These are phyloP conservation scores for Penicillium argentinense DNA, from an alignment of 495 filamentous ascomycete genomes.

Conservation along the genomic window DNA sequence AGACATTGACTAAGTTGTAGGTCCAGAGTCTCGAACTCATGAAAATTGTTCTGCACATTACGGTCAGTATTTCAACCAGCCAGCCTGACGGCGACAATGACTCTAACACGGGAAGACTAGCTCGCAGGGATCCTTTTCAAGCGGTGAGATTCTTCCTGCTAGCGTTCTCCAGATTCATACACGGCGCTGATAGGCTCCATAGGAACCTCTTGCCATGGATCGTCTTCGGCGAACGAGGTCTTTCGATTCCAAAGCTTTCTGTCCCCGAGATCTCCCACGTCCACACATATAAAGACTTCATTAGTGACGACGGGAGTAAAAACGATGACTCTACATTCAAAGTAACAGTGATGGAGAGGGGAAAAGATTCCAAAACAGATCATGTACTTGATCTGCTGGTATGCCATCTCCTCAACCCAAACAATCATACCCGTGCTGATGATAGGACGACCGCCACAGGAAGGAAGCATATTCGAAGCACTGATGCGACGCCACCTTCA, in stretches of 20 bases:
- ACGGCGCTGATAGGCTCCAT: background rate
- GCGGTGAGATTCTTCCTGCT: slow-evolving; percentile 21
- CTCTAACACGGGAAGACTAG: slow-evolving; percentile 10
- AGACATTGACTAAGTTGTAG: slow-evolving; percentile 13
- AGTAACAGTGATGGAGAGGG: slow-evolving; percentile 8
- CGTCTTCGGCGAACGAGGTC: slow-evolving; percentile 31
- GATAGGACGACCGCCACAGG: background rate
- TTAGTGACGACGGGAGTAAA: slow-evolving; percentile 7
- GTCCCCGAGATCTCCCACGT: slow-evolving; percentile 13
- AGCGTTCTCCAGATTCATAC: background rate
- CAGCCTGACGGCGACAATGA: background rate
- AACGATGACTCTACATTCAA: background rate
- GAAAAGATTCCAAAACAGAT: background rate
- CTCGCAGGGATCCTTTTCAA: slow-evolving; percentile 33
- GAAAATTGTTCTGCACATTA: slow-evolving; percentile 47
- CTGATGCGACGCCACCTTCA: background rate
- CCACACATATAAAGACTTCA: slow-evolving; percentile 26
- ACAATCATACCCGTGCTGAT: background rate
- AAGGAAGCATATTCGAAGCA: slow-evolving; percentile 1
- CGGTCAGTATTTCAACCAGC: slow-evolving; percentile 21
- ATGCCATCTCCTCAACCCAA: background rate
- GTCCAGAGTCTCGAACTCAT: slow-evolving; percentile 51
- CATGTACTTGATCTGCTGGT: slow-evolving; percentile 6
- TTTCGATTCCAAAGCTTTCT: slow-evolving; percentile 18
- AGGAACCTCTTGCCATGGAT: slow-evolving; percentile 35